These are phyloP conservation scores for Arthrobotrys iridis DNA, from an alignment of 2,329 filamentous ascomycete genomes.

Conservation along the genomic window DNA sequence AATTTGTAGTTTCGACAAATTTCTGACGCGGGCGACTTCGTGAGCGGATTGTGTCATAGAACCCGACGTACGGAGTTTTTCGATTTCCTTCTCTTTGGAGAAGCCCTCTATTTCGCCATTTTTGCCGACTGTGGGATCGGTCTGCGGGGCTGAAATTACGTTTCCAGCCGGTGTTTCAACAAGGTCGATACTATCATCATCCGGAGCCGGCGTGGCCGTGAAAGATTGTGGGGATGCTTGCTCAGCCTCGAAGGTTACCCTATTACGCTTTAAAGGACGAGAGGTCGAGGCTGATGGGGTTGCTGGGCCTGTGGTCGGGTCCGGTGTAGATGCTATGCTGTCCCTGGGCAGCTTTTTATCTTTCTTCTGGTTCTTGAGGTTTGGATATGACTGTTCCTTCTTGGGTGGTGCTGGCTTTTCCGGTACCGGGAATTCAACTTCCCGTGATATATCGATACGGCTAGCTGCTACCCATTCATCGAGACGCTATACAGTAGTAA, in stretches of 20 bases:
- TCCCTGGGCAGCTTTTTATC: constrained; percentile 59
- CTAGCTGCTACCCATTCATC: constrained; percentile 87
- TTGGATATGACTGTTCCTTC: constrained; percentile 56
- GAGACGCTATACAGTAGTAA: constrained; percentile 63
- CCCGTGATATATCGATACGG: constrained; percentile 84
- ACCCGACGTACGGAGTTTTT: constrained; percentile 90
- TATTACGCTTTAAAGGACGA: constrained; percentile 54
- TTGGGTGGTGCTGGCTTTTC: constrained; percentile 72
- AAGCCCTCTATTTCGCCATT: constrained; percentile 68
- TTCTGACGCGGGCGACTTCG: constrained; percentile 94
- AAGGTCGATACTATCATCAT: constrained; percentile 48
- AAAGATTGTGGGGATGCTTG: constrained; percentile 53
- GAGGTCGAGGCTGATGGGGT: constrained; percentile 40
- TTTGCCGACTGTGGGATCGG: constrained; percentile 9
- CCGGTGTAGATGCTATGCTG: constrained; percentile 56
- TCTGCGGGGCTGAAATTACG: constrained; percentile 43
- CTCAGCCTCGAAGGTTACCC: constrained; percentile 53
- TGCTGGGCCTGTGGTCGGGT: constrained; percentile 25
- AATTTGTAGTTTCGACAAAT: constrained; percentile 93
- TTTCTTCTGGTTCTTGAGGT: constrained; percentile 60
- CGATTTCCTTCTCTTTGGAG: constrained; percentile 89
- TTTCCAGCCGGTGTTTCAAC: constrained; percentile 51
- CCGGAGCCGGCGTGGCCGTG: constrained; percentile 36
- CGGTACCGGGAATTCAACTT: constrained; percentile 95
- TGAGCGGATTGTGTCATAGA: constrained; percentile 99